These are phyloP conservation scores for Lactifluus pinguis DNA, from an alignment of 768 basidiomycete genomes.

Conservation along the genomic window DNA sequence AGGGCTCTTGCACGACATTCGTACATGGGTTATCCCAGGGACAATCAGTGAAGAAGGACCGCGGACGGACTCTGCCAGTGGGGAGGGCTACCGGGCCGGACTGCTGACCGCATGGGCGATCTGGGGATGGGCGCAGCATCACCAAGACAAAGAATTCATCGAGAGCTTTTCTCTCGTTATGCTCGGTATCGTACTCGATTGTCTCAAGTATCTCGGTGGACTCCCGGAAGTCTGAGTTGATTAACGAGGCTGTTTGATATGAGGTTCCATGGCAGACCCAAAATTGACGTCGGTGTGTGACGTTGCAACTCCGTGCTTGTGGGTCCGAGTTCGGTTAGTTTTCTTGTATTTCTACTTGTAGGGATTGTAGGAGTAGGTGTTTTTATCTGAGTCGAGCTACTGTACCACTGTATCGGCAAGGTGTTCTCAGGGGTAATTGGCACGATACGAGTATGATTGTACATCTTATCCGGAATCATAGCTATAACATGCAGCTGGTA, in stretches of 20 bases:
- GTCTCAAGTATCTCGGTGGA: neutral
- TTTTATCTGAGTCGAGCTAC: too few species aligned
- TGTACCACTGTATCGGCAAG: too few species aligned
- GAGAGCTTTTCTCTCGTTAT: conserved; percentile 2
- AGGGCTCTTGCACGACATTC: neutral
- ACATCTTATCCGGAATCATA: too few species aligned
- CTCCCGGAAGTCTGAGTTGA: neutral
- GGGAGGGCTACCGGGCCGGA: neutral
- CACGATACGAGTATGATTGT: too few species aligned
- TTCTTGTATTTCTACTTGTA: neutral
- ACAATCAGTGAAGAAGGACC: neutral
- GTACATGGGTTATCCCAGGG: neutral
- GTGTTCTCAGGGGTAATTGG: too few species aligned
- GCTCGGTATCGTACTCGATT: neutral
- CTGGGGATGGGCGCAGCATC: conserved; percentile 23
- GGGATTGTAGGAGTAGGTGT: neutral
- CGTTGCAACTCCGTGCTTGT: neutral
- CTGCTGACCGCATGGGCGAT: neutral
- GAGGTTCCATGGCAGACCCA: neutral
- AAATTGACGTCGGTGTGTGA: neutral
- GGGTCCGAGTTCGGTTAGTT: neutral
- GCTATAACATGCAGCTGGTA: too few species aligned
- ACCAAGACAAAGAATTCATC: conserved; percentile 17
- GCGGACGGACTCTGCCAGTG: neutral
- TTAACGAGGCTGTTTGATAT: neutral